These are phyloP conservation scores for Meyerozyma guilliermondii DNA, from an alignment of 1,139 yeast genomes.

Conservation along the genomic window DNA sequence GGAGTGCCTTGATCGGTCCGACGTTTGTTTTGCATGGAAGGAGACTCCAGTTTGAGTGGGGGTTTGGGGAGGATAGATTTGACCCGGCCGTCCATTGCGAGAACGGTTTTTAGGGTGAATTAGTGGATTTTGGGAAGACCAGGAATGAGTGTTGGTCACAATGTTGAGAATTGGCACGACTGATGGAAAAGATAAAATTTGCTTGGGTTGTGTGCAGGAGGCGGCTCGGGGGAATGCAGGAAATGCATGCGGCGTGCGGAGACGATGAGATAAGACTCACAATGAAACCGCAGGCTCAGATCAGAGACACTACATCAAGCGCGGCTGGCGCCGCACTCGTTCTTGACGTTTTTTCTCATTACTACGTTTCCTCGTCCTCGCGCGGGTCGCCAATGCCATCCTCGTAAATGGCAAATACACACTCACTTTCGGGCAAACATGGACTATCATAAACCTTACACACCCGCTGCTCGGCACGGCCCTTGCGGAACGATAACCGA, in stretches of 20 bases:
- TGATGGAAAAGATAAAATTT: constrained; percentile 33
- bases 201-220: constrained; percentile 3
- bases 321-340: neutral
- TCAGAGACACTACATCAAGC: too few relatives aligned
- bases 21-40: constrained; percentile 3
- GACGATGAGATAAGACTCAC: too few relatives aligned
- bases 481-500: constrained; percentile 82
- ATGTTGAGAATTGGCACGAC: constrained; percentile 9
- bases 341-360: too few relatives aligned
- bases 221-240: too few relatives aligned
- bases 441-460: constrained; percentile 96
- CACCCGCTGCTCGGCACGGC: constrained; percentile 85
- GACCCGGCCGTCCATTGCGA: constrained; percentile 17
- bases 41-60: constrained; percentile 3
- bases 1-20: neutral
- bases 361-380: constrained; percentile 42
- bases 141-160: neutral
- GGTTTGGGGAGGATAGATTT: constrained; percentile 35
- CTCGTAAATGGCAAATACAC: constrained; percentile 92
- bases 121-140: neutral
- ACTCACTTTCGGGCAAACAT: constrained; percentile 91
- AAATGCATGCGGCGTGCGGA: too few relatives aligned
- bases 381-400: constrained; percentile 97
- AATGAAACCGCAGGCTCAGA: too few relatives aligned
- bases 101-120: neutral